Base-by-base conservation (phyloP, 2,329 filamentous ascomycete genomes). In the Lomentospora prolificans region DNA sequence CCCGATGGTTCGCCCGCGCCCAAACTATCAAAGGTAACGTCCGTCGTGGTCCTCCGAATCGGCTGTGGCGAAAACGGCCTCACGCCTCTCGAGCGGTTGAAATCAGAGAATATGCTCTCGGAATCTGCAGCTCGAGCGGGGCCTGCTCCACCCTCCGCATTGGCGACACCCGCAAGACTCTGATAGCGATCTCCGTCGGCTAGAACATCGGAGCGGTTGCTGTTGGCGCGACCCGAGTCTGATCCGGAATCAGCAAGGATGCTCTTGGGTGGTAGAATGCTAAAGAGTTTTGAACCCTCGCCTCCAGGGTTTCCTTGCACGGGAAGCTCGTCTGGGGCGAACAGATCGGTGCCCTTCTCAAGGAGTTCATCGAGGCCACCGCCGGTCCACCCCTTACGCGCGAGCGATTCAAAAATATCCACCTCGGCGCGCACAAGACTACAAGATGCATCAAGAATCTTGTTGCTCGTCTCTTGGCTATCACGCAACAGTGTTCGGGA, bases 371-470 rank as follows among this genome's bases (percentile, higher is more conserved):
- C 84, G 27, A 87, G 69, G 0, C 84, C 84, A 28, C 83, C 84
- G 36, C 84, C 84, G 19, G 72, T 78, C 84, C 83, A 86, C 6
- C 84, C 84, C 63, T 87, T 87, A 58, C 82, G 71, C 19, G 84
- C 83, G 24, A 87, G 69, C 24, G 78, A 74, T 70, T 87, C 84
- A 57, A 85, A 86, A 27, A 87, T 86, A 67, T 87, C 84, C 19
- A 87, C 80, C 69, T 87, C 84, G 55, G 84, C 84, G 17, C 84
- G 73, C 10, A 86, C 83, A 9, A 87, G 74, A 59, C 79, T 82
- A 63, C 82, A 85, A 62, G 80, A 79, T 17, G 82, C 81, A 57
- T 86, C 83, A 17, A 85, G 75, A 61, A 86, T 84, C 60, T 75
- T 74, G 25, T 68, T 72, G 61, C 81, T 84, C 60, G 82, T 82